Evolutionary conservation across 108 stramenopile genomes (phyloP), one percentile per base, ranked within the genome.

Genomic region (Cyclostephanos invisitatus): DNA sequence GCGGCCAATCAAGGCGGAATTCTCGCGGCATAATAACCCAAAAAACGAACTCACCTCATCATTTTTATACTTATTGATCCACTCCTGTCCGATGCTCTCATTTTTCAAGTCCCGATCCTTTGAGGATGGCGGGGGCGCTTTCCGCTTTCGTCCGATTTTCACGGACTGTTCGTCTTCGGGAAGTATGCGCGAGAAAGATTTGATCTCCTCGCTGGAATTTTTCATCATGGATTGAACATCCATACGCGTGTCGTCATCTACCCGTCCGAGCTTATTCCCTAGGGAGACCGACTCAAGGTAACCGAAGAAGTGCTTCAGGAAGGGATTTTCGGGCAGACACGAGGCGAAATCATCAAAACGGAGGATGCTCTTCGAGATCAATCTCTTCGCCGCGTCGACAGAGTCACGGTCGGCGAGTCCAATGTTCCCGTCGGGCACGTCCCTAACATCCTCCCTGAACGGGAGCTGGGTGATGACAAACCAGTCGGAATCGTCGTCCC

Each of bases 271-370:
- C 12, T 57, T 58, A 9, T 70, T 67, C 53, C 83, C 86, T 36
- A 87, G 72, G 35, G 86, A 85, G 11, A 87, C 77, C 11, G 73
- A 76, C 73, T 92, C 89, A 0, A 93, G 57, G 62, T 88, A 91
- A 25, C 83, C 80, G 56, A 80, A 90, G 62, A 90, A 91, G 56
- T 85, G 62, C 15, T 59, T 77, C 1, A 93, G 72, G n/a, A 64
- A 81, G 11, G 87, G 88, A 74, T 93, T 93, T 54, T 89, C 76
- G 2, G 67, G 75, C 35, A 80, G 61, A 18, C 59, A 63, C 7
- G 57, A 60, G 5, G 48, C 73, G 66, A 91, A 86, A 51, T 77
- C 80, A 15, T 86, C 88, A 27, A 83, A 50, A 32, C 74, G 74
- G 14, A 78, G 15, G 24, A 37, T 64, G 58, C 72, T 85, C 12